A percentile compares a stretch with the other conserved stretches of the same genome.
Conservation (phyloP, 2,329 filamentous ascomycete genomes). For the Alternaria brassicicola region DNA sequence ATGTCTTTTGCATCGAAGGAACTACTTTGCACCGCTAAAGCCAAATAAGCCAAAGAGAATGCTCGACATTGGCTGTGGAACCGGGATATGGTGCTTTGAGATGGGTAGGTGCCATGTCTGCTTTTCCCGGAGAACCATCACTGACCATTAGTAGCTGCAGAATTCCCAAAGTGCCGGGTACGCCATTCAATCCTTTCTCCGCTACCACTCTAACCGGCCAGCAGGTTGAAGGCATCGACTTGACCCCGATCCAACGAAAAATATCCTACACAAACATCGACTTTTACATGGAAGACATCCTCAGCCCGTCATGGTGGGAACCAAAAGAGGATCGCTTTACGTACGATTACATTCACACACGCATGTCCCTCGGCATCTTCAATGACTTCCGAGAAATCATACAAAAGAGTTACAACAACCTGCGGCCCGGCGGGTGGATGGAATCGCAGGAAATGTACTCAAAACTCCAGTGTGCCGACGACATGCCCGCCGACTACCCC, state of each 20-base stretch:
- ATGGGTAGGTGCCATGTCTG: conserved; percentile 44
- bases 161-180: conserved; percentile 44
- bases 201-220: conserved; percentile 19
- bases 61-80: conserved; percentile 52
- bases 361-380: conserved; percentile 64
- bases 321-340: conserved; percentile 32
- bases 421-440: conserved; percentile 63
- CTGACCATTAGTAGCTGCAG: conserved; percentile 39
- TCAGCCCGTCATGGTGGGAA: conserved; percentile 64
- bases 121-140: not conserved
- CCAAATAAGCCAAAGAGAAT: conserved; percentile 40
- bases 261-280: conserved; percentile 72
- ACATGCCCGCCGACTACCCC: conserved; percentile 55
- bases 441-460: conserved; percentile 53
- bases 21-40: conserved; percentile 48
- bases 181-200: conserved; percentile 3
- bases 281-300: conserved; percentile 74
- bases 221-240: conserved; percentile 51
- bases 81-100: conserved; percentile 51
- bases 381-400: conserved; percentile 63
- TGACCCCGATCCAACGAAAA: conserved; percentile 49
- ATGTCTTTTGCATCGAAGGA: conserved; percentile 42
- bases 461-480: conserved; percentile 59
- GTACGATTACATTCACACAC: conserved; percentile 66
- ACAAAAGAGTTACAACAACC: conserved; percentile 56